phyloP scores from a whole-genome alignment of 164 flowering plant species.

The Dillenia suffruticosa region DNA sequence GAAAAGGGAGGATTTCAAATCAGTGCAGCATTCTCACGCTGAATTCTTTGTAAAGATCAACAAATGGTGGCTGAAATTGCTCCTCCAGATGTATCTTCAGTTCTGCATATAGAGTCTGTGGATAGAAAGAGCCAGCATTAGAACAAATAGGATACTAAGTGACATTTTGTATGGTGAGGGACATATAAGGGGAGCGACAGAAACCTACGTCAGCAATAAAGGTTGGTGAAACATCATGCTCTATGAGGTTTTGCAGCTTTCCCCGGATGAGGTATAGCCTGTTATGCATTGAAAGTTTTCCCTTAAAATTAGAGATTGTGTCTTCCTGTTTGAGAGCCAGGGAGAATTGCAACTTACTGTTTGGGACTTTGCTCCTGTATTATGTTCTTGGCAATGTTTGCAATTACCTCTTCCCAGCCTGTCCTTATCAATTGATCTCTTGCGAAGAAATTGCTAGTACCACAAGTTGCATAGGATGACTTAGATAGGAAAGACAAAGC shows the following conservation, averaged over 20 bases:
- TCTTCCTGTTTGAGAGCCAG: not conserved
- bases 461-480: not conserved
- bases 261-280: slow-evolving; percentile 62
- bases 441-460: slow-evolving; percentile 30
- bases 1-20: not conserved
- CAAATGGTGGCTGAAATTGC: slow-evolving; percentile 23
- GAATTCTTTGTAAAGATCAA: slow-evolving; percentile 35
- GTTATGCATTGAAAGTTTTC: slow-evolving; percentile 1
- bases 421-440: slow-evolving; percentile 47
- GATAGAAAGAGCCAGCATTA: not conserved
- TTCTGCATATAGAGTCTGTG: slow-evolving; percentile 46
- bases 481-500: not conserved
- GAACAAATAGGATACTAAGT: not conserved
- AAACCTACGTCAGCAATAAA: slow-evolving; percentile 44
- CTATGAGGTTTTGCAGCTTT: slow-evolving; percentile 51
- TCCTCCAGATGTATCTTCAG: slow-evolving; percentile 36
- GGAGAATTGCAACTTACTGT: slow-evolving; percentile 36
- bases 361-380: slow-evolving; percentile 66
- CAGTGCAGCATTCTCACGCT: slow-evolving; percentile 20
- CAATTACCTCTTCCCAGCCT: slow-evolving; percentile 72
- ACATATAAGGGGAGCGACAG: not conserved
- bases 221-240: slow-evolving; percentile 46
- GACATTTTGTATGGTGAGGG: not conserved
- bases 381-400: slow-evolving; percentile 50
- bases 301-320: not conserved